Base-by-base conservation (phyloP, 2,329 filamentous ascomycete genomes). In the Cladosporium sp. region DNA sequence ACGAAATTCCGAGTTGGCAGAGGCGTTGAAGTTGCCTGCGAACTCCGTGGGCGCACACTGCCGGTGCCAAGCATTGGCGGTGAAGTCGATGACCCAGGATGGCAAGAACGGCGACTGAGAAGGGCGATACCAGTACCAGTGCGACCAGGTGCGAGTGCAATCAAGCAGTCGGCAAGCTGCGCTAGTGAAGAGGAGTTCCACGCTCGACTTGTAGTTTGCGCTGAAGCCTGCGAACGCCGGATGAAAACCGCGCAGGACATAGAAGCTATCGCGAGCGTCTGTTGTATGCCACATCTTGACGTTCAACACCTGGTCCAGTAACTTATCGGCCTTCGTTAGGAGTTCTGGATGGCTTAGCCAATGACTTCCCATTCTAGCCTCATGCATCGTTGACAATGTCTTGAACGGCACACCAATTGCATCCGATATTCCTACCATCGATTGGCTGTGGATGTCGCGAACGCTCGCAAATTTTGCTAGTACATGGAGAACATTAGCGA, bases 71-170 rank as follows among this genome's bases (percentile, higher is more conserved):
- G 35, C 8, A 5, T 40, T 26, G 33, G 10, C 12, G 5, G 56
- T 28, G 21, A 59, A 59, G 56, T 59, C 37, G 28, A 59, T 31
- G 4, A 26, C 37, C 56, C 56, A 59, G 5, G 56, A 59, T 3
- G 56, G 56, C 11, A 59, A 12, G 56, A 8, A 59, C 2, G 33
- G 23, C 3, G 56, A 59, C 10, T 26, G 3, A 2, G 56, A 44
- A 2, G 35, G 40, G n/a, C 4, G n/a, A 46, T 3, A 11, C 40
- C 40, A 46, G 40, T 8, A 46, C 10, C 2, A 3, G 18, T 5
- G 40, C n/a, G 40, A 46, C 40, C n/a, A 23, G 1, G 40, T 46
- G n/a, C 40, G 2, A 5, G 6, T 12, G 8, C 4, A 10, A 0
- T 0, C 1, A 46, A 46, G 40, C n/a, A 46, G 40, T 46, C 2